Evolutionary conservation across 345 rosid species (phyloP), one percentile per base, ranked within the genome.

Genomic region (Tarenaya hassleriana): DNA sequence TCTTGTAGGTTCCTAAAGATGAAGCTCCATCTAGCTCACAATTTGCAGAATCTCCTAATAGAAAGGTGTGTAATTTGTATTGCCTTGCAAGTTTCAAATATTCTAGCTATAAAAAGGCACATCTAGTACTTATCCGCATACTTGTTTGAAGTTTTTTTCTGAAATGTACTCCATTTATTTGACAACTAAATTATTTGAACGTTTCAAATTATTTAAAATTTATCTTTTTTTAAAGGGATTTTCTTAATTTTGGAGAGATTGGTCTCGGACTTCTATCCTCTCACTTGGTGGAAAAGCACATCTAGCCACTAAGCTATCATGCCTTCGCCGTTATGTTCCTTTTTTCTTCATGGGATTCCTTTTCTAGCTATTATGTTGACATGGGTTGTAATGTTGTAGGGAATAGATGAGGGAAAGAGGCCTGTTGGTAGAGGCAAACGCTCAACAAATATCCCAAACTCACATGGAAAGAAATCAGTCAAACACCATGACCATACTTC

Each of bases 1-100:
- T 62, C 52, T 40, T 72, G 73, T 75, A 79, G 82, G 58, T 62
- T 52, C 71, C 63, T 50, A 73, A 74, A 69, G 74, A 67, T 69
- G 82, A 72, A 67, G 75, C 55, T 61, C 50, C 44, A 41, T 45
- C 70, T 18, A 65, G 52, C 65, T 63, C 74, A 67, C 71, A 41
- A 55, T 47, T 52, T 56, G 63, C 51, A 59, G 74, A 66, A 63
- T 67, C 73, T 61, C 69, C 69, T 56, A 75, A 71, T 43, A 46
- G 64, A 45, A 72, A 76, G 80, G 92, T 78, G 47, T 39, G 54
- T 59, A 18, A 18, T 57, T 56, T 69, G 16, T 44, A 52, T 13
- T 52, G 41, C 44, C 9, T 32, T 14, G 19, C 44, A n/a, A n/a
- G n/a, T n/a, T n/a, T n/a, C n/a, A 45, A 45, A 24, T 55, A 17